Evolutionary conservation across 805 yeast genomes (phyloP), one percentile per base, ranked within the genome.

Genomic region (Candida gorgasii): DNA sequence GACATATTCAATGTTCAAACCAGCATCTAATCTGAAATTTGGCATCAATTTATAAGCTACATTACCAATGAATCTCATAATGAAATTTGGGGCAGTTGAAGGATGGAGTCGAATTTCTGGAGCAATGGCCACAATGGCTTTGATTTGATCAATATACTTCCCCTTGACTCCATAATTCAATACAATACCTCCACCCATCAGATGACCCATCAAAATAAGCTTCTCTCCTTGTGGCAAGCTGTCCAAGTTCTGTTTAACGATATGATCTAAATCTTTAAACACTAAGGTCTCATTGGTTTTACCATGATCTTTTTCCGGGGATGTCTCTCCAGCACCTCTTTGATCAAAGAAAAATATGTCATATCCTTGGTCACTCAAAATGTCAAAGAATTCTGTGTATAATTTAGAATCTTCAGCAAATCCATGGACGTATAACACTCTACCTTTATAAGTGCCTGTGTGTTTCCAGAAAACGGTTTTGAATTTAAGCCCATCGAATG

Each of bases 151-250:
- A 34, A 62, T 69, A 53, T 72, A 62, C 45, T 67, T 74, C 2
- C 90, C 90, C 23, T 57, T 55, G 27, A 78, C 69, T 3, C 78
- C 80, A 57, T 86, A 85, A 58, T 81, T 82, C 44, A 86, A 63
- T 0, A 66, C 67, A 39, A 86, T 79, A 0, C 84, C 90, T 15
- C 92, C 92, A 39, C 95, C 95, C 90, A 86, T 84, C 8, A 89
- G 84, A 50, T 82, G 88, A 1, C 92, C 89, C 54, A 76, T 66
- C 35, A 86, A 54, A 51, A 67, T 73, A 23, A 84, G 51, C 47
- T 75, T 75, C 36, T 67, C 69, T 20, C 67, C 65, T 14, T 8
- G 31, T 14, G 14, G 28, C 9, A 36, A 20, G 1, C 17, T 7
- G 14, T 72, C 69, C 16, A 73, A 52, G 39, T 73, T 73, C 35